These are phyloP conservation scores for Clonostachys rhizophaga DNA, from an alignment of 2,329 filamentous ascomycete species.

Conservation along the genomic window DNA sequence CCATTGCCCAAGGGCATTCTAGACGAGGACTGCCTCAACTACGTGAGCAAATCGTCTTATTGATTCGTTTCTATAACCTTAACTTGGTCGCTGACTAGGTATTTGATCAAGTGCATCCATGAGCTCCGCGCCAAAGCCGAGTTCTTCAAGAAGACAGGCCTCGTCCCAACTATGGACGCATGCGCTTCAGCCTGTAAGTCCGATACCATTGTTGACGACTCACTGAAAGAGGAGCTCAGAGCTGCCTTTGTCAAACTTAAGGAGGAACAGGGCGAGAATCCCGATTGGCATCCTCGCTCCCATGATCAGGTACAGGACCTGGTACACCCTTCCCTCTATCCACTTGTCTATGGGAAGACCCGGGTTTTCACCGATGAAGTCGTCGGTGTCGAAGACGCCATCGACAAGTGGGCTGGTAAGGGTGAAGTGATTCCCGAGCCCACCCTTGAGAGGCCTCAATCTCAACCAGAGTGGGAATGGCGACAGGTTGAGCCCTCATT, in stretches of 20 bases:
- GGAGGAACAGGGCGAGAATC: conserved; percentile 8
- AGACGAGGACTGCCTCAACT: background rate
- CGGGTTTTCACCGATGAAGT: conserved; percentile 7
- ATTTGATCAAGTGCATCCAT: background rate
- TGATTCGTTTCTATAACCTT: background rate
- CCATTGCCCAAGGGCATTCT: background rate
- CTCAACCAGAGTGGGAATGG: too few relatives aligned
- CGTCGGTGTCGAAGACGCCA: conserved; percentile 14
- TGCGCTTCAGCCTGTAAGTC: conserved; percentile 11
- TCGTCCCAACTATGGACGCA: conserved; percentile 22
- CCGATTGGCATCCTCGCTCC: conserved; percentile 51
- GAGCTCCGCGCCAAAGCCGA: conserved; percentile 42
- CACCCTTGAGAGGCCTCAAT: background rate
- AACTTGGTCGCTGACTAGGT: too few relatives aligned
- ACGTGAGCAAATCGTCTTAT: background rate
- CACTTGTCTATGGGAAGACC: conserved; percentile 5
- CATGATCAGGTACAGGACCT: conserved; percentile 46
- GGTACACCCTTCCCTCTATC: conserved; percentile 43
- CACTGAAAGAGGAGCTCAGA: conserved; percentile 5
- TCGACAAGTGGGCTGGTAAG: conserved; percentile 15
- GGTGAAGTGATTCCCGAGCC: conserved; percentile 7
- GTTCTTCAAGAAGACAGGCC: conserved; percentile 25
- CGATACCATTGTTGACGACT: conserved; percentile 6
- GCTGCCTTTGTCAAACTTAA: conserved; percentile 9
- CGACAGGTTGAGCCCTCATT: background rate